These are phyloP conservation scores for Sporothrix variecibatus DNA, from an alignment of 2,329 filamentous ascomycete species.

Conservation along the genomic window DNA sequence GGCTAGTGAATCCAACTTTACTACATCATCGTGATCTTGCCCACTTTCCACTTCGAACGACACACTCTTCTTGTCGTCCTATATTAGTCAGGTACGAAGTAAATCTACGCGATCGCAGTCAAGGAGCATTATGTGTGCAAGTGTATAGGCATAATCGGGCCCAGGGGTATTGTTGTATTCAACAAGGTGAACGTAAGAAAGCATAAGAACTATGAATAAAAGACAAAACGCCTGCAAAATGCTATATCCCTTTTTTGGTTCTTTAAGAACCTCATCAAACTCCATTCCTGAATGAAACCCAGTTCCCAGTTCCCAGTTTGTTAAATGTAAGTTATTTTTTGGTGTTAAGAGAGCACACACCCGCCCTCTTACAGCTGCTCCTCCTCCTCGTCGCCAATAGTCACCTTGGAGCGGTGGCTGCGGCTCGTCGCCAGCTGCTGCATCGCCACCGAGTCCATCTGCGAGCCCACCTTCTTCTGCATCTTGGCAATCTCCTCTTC, in stretches of 20 bases:
- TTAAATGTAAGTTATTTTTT: not conserved
- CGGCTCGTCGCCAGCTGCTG: constrained; percentile 80
- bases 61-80: not conserved
- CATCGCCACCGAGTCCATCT: constrained; percentile 86
- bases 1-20: not conserved
- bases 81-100: not conserved
- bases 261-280: constrained; percentile 29
- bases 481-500: constrained; percentile 97
- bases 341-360: not conserved
- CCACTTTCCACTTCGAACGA: not conserved
- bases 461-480: constrained; percentile 90
- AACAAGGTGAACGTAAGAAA: not conserved
- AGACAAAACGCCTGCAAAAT: constrained; percentile 15
- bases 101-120: not conserved
- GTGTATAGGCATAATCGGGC: not conserved
- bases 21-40: not conserved
- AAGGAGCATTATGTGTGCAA: not conserved
- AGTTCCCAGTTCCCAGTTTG: not conserved
- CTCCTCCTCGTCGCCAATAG: constrained; percentile 72
- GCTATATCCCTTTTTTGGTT: constrained; percentile 11
- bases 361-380: constrained; percentile 29
- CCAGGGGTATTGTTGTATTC: constrained; percentile 16
- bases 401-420: constrained; percentile 78
- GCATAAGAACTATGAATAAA: not conserved
- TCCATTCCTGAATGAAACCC: constrained; percentile 33